Evolutionary conservation across 2,329 filamentous ascomycete genomes (phyloP).

Genomic region (Biscogniauxia marginata): DNA sequence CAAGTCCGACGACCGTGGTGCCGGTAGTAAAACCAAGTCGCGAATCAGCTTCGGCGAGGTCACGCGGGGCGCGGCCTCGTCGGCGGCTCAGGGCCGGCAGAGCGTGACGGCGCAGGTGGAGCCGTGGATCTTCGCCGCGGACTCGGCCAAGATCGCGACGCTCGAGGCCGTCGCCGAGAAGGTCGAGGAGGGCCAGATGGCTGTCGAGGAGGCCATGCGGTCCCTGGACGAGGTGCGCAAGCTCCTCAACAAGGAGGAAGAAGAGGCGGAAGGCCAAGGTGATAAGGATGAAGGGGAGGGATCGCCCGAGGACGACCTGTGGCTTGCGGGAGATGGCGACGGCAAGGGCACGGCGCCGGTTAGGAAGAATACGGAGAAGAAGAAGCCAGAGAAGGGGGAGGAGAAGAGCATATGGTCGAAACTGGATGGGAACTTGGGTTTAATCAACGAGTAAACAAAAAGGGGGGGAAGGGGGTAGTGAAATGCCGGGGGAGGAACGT

Average conservation of each 20-base stretch:
- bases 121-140: conserved; percentile 60
- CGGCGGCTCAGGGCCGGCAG: conserved; percentile 31
- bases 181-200: conserved; percentile 57
- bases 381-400: conserved; percentile 20
- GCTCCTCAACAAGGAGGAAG: conserved; percentile 38
- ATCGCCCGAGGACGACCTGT: conserved; percentile 20
- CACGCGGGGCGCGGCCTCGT: conserved; percentile 37
- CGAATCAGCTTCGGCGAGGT: conserved; percentile 45
- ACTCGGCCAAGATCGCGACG: conserved; percentile 58
- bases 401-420: conserved; percentile 45
- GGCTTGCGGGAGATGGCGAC: conserved; percentile 18
- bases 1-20: conserved; percentile 2
- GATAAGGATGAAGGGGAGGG: conserved; percentile 39
- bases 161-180: conserved; percentile 59
- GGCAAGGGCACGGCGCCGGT: conserved; percentile 19
- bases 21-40: conserved; percentile 18
- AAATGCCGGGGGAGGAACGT: no score
- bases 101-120: conserved; percentile 43
- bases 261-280: conserved; percentile 26
- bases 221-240: conserved; percentile 48
- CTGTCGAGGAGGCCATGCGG: conserved; percentile 52
- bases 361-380: conserved; percentile 25
- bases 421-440: conserved; percentile 53
- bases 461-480: neutral
- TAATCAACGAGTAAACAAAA: conserved; percentile 38